These are phyloP conservation scores for Hypholoma sublateritium DNA, from an alignment of 768 basidiomycete genomes.

Conservation along the genomic window DNA sequence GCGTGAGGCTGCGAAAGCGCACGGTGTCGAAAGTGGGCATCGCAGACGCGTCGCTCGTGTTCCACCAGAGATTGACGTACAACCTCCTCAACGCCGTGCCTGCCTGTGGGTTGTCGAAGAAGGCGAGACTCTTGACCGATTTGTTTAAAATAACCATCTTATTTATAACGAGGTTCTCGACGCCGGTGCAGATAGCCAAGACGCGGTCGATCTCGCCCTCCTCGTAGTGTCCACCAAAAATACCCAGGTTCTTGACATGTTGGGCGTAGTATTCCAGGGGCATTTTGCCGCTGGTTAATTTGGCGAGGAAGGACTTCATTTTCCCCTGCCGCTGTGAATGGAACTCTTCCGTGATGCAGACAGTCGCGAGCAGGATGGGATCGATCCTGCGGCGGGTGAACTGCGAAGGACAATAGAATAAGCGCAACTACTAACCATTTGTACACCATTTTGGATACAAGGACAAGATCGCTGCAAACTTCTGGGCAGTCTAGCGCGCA, in stretches of 20 bases:
- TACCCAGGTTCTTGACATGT: constrained; percentile 17
- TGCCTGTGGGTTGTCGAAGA: constrained; percentile 8
- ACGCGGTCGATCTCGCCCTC: constrained; percentile 1
- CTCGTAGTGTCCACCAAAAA: constrained; percentile 3
- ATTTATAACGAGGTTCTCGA: constrained; percentile 14
- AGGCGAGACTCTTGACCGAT: not conserved
- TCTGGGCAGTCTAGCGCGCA: constrained; percentile 14
- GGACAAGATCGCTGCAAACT: constrained; percentile 11
- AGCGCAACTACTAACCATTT: constrained; percentile 7
- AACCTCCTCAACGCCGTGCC: constrained; percentile 10
- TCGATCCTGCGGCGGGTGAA: constrained; percentile 14
- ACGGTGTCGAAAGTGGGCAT: constrained; percentile 9
- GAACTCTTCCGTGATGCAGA: constrained; percentile 4
- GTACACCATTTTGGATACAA: constrained; percentile 12
- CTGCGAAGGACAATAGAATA: not conserved
- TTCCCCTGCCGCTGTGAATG: not conserved
- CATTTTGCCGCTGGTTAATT: constrained; percentile 13
- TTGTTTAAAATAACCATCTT: not conserved
- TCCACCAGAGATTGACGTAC: constrained; percentile 1
- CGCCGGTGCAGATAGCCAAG: constrained; percentile 12
- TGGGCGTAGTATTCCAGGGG: constrained; percentile 15
- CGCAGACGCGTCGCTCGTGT: not conserved
- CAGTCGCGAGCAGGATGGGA: constrained; percentile 13
- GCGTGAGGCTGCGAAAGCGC: constrained; percentile 15
- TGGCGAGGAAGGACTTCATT: constrained; percentile 8